Conservation (phyloP, 2,329 filamentous ascomycete species). For the Dactylellina parvicollis region DNA sequence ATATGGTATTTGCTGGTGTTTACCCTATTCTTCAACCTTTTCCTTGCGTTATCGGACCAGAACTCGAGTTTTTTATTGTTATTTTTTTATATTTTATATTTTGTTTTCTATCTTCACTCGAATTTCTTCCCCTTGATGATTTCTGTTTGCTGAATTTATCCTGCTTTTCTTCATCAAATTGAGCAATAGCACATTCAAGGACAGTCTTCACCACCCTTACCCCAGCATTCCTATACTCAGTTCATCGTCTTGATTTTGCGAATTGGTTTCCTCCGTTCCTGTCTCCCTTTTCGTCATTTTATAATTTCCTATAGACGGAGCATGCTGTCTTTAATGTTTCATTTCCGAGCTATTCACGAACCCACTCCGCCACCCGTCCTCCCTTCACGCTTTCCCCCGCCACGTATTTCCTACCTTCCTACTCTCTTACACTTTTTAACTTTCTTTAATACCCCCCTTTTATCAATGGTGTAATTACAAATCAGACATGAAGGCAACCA, state of each 20-base stretch:
- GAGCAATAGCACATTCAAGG: conserved; percentile 37
- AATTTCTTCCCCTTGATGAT: conserved; percentile 7
- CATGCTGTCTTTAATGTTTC: conserved; percentile 10
- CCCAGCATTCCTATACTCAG: conserved; percentile 8
- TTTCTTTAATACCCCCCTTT: conserved; percentile 44
- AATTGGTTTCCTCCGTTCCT: conserved; percentile 12
- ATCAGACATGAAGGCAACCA: conserved; percentile 8
- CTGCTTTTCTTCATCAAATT: conserved; percentile 18
- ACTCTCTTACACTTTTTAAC: conserved; percentile 9
- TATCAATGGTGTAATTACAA: conserved; percentile 44
- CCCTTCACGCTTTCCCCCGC: not conserved
- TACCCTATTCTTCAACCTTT: conserved; percentile 30
- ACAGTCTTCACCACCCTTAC: not conserved
- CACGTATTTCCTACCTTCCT: not conserved
- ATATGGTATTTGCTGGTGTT: conserved; percentile 22
- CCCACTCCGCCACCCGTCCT: not conserved
- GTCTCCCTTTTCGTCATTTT: not conserved
- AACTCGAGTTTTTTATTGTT: conserved; percentile 10
- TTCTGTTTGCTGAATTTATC: conserved; percentile 25
- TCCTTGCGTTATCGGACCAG: conserved; percentile 15
- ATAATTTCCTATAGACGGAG: conserved; percentile 48
- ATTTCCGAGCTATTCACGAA: conserved; percentile 14
- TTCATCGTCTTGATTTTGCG: conserved; percentile 27
- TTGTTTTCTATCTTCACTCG: too few relatives aligned
- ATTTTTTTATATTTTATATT: not conserved